Percentiles rank a stretch among this genome's conserved stretches.
Evolutionary conservation across 352 stramenopile genomes (phyloP).

Genomic region (Pythium sp.): DNA sequence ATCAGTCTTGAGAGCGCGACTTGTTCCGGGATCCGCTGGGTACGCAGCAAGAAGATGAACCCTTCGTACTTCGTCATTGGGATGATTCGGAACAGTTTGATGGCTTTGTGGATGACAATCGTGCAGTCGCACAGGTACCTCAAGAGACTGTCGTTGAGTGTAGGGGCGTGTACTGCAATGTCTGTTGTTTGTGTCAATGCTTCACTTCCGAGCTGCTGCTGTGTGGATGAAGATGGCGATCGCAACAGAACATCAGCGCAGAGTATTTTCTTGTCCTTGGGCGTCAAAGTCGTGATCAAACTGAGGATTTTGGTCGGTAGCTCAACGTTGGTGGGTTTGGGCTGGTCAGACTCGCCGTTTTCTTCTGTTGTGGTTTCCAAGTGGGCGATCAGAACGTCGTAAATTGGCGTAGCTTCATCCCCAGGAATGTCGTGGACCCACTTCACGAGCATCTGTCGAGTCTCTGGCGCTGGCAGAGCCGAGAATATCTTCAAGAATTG

Average conservation of each 20-base stretch:
- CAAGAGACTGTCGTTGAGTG: conserved; percentile 29
- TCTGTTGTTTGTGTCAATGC: background rate
- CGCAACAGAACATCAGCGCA: conserved; percentile 30
- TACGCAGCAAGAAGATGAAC: conserved; percentile 49
- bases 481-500: conserved; percentile 41
- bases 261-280: conserved; percentile 37
- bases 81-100: conserved; percentile 46
- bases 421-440: conserved; percentile 48
- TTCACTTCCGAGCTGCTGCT: background rate
- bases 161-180: background rate
- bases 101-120: conserved; percentile 38
- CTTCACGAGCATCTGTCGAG: conserved; percentile 31
- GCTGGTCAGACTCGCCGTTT: background rate
- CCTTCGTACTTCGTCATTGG: conserved; percentile 27
- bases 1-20: conserved; percentile 56
- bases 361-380: conserved; percentile 11
- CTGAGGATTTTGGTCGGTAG: conserved; percentile 29
- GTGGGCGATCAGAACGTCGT: conserved; percentile 34
- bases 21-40: conserved; percentile 56
- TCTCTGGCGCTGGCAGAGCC: conserved; percentile 18
- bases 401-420: conserved; percentile 29
- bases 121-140: conserved; percentile 45
- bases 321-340: conserved; percentile 14
- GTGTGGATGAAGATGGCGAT: background rate
- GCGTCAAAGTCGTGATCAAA: conserved; percentile 33